Conservation (phyloP, 2,329 filamentous ascomycete genomes). For the Phialophora chinensis region DNA sequence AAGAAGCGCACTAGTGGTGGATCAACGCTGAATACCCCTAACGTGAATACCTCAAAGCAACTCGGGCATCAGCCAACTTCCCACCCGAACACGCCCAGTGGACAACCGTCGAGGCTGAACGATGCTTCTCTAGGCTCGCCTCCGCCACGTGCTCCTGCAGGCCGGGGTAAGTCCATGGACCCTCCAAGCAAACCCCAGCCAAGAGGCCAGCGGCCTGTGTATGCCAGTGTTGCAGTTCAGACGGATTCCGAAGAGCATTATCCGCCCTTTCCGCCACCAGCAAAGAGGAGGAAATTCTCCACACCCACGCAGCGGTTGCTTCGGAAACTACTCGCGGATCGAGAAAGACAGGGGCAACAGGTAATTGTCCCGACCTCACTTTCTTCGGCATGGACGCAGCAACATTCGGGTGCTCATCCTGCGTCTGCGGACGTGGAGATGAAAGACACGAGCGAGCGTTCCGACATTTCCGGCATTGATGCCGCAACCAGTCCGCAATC, state of each 20-base stretch:
- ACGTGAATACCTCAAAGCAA: constrained; percentile 44
- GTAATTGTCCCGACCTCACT: constrained; percentile 32
- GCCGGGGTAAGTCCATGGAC: constrained; percentile 40
- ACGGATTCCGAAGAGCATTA: constrained; percentile 51
- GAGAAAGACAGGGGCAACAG: constrained; percentile 45
- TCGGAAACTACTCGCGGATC: constrained; percentile 50
- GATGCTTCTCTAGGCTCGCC: constrained; percentile 45
- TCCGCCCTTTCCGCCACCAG: constrained; percentile 40
- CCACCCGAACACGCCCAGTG: constrained; percentile 30
- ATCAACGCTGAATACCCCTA: constrained; percentile 59
- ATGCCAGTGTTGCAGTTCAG: constrained; percentile 52
- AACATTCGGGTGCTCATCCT: constrained; percentile 32
- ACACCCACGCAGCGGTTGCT: constrained; percentile 52
- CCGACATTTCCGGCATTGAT: background rate
- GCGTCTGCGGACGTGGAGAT: constrained; percentile 52
- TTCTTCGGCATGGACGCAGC: constrained; percentile 4
- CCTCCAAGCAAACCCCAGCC: constrained; percentile 43
- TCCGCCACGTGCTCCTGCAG: constrained; percentile 38
- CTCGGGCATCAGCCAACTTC: constrained; percentile 25
- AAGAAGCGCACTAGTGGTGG: constrained; percentile 63
- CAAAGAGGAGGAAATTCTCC: constrained; percentile 44
- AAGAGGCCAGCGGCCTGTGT: constrained; percentile 44
- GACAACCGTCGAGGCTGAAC: constrained; percentile 15
- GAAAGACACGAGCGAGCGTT: constrained; percentile 47
- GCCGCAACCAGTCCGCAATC: background rate